Base-by-base conservation (phyloP, 192 early-diverging fungal species). In the Haplosporangium gracile region DNA sequence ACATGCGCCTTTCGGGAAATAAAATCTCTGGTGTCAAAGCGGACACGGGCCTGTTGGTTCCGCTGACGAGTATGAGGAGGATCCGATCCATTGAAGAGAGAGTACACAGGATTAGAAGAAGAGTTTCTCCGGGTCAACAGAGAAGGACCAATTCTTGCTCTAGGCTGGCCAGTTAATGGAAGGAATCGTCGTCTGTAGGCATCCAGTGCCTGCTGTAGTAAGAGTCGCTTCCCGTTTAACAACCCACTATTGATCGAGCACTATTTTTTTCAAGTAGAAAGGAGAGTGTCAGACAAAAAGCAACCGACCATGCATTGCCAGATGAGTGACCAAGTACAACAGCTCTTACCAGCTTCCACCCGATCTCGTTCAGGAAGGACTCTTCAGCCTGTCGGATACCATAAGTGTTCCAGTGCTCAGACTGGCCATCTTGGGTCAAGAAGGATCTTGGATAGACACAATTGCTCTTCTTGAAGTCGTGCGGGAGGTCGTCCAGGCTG, bases 261-360 rank as follows among this genome's bases (percentile, higher is more conserved):
- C 85, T 89, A 42, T 38, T 7, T 10, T 40, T 20, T 36, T 38
- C 1, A 7, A n/a, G 15, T 45, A 9, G 6, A 75, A n/a, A 32
- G 63, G 18, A 16, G 43, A 34, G 45, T 57, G 32, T 69, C 69
- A n/a, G 36, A 2, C 1, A 65, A 32, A 18, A 43, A 65, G 10
- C 32, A 76, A 38, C 34, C 45, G 22, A 18, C 6, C 69, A 9
- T 22, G 32, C 43, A 36, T 49, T 13, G 13, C 49, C 60, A 6
- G 72, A 29, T 60, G 9, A 18, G 43, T 18, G 5, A 20, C 4
- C 57, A 43, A 20, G 18, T 32, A 26, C 18, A 16, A 11, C 26
- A 9, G n/a, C 0, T n/a, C 88, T 78, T 90, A 90, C 91, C 72
- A 95, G 78, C 81, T 93, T 92, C 95, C 95, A 95, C 11, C 90